A percentile compares a stretch with the other conserved stretches of the same genome.
phyloP scores from a whole-genome alignment of 1,284 basidiomycete species.

The Ustilago sp. region DNA sequence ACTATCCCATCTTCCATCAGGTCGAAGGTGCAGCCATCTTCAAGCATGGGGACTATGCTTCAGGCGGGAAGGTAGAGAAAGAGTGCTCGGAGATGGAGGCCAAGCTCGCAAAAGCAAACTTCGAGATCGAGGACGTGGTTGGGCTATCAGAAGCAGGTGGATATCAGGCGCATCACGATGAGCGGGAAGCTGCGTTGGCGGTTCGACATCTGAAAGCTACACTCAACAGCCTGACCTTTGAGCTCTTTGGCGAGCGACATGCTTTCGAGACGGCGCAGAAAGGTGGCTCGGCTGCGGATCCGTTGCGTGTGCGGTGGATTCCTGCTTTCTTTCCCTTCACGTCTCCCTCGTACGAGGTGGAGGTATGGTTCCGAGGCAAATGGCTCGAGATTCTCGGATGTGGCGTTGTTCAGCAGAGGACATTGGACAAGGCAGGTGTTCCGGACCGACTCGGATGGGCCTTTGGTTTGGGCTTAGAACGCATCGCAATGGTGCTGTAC shows the following conservation, averaged over 20 bases:
- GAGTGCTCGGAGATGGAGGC: conserved; percentile 76
- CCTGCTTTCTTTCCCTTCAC: conserved; percentile 99
- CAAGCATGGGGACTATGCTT: conserved; percentile 70
- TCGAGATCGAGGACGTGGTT: conserved; percentile 87
- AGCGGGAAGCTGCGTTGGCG: conserved; percentile 72
- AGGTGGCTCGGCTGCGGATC: conserved; percentile 70
- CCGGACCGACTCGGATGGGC: conserved; percentile 92
- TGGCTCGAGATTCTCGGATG: conserved; percentile 98
- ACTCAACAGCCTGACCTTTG: conserved; percentile 86
- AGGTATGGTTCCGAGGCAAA: conserved; percentile 94
- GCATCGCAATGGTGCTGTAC: conserved; percentile 98
- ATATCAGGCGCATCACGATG: conserved; percentile 80
- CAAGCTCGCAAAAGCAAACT: conserved; percentile 71
- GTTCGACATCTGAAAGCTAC: conserved; percentile 89
- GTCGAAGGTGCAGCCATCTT: conserved; percentile 94
- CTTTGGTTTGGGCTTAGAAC: conserved; percentile 95
- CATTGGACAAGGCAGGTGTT: conserved; percentile 78
- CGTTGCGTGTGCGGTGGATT: conserved; percentile 93
- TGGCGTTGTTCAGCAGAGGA: conserved; percentile 90
- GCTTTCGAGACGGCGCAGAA: conserved; percentile 69
- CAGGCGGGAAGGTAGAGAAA: conserved; percentile 70
- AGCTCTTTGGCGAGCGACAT: conserved; percentile 76
- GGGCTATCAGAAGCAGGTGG: conserved; percentile 80
- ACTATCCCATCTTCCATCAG: conserved; percentile 99
- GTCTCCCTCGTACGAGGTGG: conserved; percentile 95